These are phyloP conservation scores for Macrophomina tecta DNA, from an alignment of 2,329 filamentous ascomycete genomes.

Conservation along the genomic window DNA sequence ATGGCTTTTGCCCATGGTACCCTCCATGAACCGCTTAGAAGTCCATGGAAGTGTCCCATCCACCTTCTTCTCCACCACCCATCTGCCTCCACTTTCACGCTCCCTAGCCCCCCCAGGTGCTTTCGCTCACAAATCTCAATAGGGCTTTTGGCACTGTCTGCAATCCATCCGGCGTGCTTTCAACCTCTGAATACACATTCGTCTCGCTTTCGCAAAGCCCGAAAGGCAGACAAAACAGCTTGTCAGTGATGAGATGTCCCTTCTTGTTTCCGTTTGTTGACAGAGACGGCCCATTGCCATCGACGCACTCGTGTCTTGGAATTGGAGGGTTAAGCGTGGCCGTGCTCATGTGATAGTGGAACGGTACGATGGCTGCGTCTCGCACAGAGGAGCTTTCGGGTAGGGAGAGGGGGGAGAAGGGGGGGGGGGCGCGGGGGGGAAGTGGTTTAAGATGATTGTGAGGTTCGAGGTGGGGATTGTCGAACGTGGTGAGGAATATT, in stretches of 20 bases:
- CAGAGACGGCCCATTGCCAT: neutral
- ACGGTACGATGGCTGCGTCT: neutral
- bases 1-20: constrained; percentile 13
- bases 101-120: neutral
- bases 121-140: neutral
- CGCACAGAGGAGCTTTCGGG: neutral
- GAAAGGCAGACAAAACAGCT: neutral
- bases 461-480: no score
- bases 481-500: no score
- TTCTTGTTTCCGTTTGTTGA: no score
- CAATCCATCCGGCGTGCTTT: neutral
- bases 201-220: neutral
- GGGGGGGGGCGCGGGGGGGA: no score
- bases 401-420: no score
- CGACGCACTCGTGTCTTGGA: neutral
- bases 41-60: neutral
- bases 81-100: neutral
- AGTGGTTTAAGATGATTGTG: no score
- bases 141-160: neutral
- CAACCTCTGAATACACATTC: neutral
- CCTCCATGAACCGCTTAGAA: constrained; percentile 10
- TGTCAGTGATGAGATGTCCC: constrained; percentile 14
- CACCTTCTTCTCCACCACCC: constrained; percentile 5
- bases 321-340: constrained; percentile 17
- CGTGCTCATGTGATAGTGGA: neutral